phyloP scores from a whole-genome alignment of 176 grass and related monocot species.

The Saccharum spontaneum region DNA sequence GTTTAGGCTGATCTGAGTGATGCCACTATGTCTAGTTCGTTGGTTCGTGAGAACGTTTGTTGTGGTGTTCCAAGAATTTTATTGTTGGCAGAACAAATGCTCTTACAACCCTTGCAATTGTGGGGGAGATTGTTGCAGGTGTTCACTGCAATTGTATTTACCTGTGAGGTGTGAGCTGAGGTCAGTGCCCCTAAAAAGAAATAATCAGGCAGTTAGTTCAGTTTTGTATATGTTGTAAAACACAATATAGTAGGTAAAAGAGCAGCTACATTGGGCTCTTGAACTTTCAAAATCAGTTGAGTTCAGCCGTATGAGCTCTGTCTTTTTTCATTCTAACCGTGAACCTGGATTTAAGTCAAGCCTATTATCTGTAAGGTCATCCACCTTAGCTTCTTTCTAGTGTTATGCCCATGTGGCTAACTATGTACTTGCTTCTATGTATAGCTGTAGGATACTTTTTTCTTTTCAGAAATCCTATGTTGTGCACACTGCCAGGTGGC shows the following conservation, averaged over 20 bases:
- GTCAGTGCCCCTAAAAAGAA: neutral
- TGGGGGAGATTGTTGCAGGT: neutral
- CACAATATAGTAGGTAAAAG: neutral
- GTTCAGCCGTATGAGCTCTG: neutral
- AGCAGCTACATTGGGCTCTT: neutral
- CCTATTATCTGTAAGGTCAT: neutral
- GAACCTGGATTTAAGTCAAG: neutral
- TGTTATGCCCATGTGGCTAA: neutral
- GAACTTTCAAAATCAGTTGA: neutral
- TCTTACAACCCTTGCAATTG: neutral
- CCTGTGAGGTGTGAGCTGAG: neutral
- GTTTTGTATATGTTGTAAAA: neutral
- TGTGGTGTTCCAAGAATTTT: neutral
- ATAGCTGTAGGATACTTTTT: neutral
- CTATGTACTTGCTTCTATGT: no score
- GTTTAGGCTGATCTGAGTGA: constrained; percentile 10
- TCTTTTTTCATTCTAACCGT: neutral
- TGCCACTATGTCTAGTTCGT: neutral
- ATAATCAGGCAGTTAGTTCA: neutral
- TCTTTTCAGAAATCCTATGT: neutral
- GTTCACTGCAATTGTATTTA: neutral
- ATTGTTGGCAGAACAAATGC: neutral
- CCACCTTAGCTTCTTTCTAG: neutral
- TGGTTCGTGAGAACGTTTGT: neutral
- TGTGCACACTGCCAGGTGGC: neutral